phyloP scores from a whole-genome alignment of 495 filamentous ascomycete species.

The Annulohypoxylon moriforme region DNA sequence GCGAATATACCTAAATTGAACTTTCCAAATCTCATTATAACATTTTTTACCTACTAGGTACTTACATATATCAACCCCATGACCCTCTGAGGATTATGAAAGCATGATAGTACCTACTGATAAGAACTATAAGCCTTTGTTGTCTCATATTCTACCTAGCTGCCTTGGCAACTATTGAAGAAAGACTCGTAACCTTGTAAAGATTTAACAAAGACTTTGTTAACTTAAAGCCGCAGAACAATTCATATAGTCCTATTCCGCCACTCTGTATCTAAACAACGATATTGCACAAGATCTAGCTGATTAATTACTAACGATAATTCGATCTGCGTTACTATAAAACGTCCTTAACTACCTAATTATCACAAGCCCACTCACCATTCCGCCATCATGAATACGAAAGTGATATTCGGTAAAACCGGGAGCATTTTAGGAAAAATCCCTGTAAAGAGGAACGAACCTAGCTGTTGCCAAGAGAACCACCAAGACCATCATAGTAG shows the following conservation, averaged over 20 bases:
- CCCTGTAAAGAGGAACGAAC: conserved; percentile 19
- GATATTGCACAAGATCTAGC: background rate
- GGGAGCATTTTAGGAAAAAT: conserved; percentile 38
- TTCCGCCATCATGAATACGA: conserved; percentile 21
- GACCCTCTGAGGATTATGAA: no score
- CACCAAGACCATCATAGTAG: background rate
- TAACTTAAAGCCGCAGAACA: background rate
- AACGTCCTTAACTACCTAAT: no score
- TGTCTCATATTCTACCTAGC: no score
- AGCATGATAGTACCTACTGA: no score
- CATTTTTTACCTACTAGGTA: no score
- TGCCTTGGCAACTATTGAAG: background rate
- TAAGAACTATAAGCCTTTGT: no score
- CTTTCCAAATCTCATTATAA: no score
- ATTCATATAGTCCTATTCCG: background rate
- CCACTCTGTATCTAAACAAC: background rate
- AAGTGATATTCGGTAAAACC: conserved; percentile 19
- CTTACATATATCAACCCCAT: no score
- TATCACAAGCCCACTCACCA: no score
- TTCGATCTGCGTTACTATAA: background rate
- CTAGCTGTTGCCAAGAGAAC: background rate
- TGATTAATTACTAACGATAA: background rate
- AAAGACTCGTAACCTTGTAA: background rate
- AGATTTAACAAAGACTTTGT: background rate
- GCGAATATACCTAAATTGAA: no score